A percentile compares a stretch with the other conserved stretches of the same genome.
Evolutionary conservation across 768 basidiomycete genomes (phyloP).

Genomic region (Russula earlei): DNA sequence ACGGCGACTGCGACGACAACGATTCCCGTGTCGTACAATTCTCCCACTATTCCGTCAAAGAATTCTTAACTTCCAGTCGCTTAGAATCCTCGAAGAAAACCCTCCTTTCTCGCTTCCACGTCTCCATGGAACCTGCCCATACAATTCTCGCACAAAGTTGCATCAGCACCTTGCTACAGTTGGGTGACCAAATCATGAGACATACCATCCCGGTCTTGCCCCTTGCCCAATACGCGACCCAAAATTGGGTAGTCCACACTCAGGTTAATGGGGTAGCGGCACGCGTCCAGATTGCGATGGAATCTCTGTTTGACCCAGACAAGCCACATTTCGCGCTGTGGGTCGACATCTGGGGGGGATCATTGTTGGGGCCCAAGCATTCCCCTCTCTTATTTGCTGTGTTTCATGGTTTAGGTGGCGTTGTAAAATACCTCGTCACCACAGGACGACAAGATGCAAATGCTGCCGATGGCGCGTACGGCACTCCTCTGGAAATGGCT

Average conservation of each 20-base stretch:
- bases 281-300: background rate
- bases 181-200: too few relatives aligned
- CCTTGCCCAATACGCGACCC: background rate
- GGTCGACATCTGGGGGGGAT: background rate
- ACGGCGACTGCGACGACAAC: background rate
- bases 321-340: background rate
- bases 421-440: background rate
- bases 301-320: background rate
- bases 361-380: too few relatives aligned
- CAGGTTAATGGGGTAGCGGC: background rate
- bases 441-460: background rate
- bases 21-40: background rate
- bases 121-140: background rate
- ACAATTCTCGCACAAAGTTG: background rate
- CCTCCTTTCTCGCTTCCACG: background rate
- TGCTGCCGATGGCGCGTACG: too few relatives aligned
- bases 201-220: background rate
- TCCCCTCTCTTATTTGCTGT: background rate
- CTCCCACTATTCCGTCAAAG: slow-evolving; percentile 1
- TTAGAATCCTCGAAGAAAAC: background rate
- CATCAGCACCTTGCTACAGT: background rate
- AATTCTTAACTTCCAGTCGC: slow-evolving; percentile 2
- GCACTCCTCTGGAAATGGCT: background rate
- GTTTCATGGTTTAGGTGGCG: background rate
- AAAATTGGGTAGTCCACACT: background rate